Percentiles rank a stretch among this genome's conserved stretches.
Evolutionary conservation across 345 rosid species (phyloP).

Genomic region (Citrus inodora): DNA sequence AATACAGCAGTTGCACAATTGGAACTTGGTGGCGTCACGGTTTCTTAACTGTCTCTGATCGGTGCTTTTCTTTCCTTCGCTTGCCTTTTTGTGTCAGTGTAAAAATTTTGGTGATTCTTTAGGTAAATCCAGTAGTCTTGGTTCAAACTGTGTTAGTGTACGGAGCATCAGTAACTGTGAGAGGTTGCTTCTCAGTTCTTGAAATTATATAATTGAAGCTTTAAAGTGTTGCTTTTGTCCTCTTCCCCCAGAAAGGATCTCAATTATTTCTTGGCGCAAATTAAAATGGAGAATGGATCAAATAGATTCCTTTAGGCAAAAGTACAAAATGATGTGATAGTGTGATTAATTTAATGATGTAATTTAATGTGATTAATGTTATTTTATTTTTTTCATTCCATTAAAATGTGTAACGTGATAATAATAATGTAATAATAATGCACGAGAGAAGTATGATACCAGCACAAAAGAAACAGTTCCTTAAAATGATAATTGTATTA

Average conservation of each 20-base stretch:
- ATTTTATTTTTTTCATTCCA: no score
- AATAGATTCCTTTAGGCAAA: no score
- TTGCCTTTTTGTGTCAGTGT: not conserved
- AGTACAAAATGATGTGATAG: no score
- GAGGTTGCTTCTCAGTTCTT: conserved; percentile 1
- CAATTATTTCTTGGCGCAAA: not conserved
- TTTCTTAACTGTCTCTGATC: conserved; percentile 29
- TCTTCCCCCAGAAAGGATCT: conserved; percentile 5
- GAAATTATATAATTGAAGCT: not conserved
- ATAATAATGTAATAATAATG: no score
- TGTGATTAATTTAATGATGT: no score
- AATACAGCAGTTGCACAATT: conserved; percentile 55
- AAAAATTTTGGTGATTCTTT: not conserved
- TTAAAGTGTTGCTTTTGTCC: not conserved
- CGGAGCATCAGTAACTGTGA: not conserved
- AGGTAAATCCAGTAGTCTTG: not conserved
- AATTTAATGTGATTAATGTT: no score
- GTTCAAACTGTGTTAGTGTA: not conserved
- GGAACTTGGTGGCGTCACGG: conserved; percentile 51
- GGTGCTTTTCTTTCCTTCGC: not conserved
- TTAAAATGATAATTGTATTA: no score
- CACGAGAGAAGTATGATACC: no score
- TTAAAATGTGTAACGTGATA: no score
- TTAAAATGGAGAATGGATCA: not conserved
- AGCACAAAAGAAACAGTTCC: no score